These are phyloP conservation scores for Termitomyces sp. DNA, from an alignment of 768 basidiomycete genomes.

Conservation along the genomic window DNA sequence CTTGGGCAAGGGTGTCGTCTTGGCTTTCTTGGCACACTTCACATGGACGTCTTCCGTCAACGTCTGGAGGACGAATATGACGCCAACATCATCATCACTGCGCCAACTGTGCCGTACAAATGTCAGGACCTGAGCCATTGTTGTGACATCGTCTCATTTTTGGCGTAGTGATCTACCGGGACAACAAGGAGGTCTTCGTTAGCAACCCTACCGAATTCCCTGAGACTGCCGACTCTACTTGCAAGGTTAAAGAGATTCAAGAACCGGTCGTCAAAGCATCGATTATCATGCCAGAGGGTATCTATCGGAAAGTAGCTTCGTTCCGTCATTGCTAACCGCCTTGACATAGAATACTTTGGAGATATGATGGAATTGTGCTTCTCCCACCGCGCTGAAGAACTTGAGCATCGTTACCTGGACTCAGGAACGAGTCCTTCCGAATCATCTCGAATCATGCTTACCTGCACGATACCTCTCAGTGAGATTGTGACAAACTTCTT, in stretches of 20 bases:
- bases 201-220: conserved; percentile 98
- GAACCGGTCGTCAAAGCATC: conserved; percentile 93
- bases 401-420: conserved; percentile 85
- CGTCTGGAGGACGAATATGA: conserved; percentile 96
- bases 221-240: conserved; percentile 58
- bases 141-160: conserved; percentile 1
- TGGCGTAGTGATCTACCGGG: conserved; percentile 65
- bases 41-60: conserved; percentile 96
- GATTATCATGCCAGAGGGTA: conserved; percentile 92
- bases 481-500: conserved; percentile 97
- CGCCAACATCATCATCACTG: conserved; percentile 90
- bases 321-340: not conserved
- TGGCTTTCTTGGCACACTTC: conserved; percentile 92
- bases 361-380: conserved; percentile 96
- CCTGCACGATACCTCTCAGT: conserved; percentile 79
- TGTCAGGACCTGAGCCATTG: conserved; percentile 31
- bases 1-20: conserved; percentile 93
- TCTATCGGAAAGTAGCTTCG: conserved; percentile 3
- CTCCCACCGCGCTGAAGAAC: conserved; percentile 73
- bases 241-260: conserved; percentile 68
- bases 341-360: conserved; percentile 76
- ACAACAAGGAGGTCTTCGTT: conserved; percentile 52
- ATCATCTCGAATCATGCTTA: conserved; percentile 71
- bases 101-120: conserved; percentile 94
- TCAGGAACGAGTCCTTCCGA: conserved; percentile 28